phyloP scores from a whole-genome alignment of 495 filamentous ascomycete genomes.

The Penicillium cinerascens region DNA sequence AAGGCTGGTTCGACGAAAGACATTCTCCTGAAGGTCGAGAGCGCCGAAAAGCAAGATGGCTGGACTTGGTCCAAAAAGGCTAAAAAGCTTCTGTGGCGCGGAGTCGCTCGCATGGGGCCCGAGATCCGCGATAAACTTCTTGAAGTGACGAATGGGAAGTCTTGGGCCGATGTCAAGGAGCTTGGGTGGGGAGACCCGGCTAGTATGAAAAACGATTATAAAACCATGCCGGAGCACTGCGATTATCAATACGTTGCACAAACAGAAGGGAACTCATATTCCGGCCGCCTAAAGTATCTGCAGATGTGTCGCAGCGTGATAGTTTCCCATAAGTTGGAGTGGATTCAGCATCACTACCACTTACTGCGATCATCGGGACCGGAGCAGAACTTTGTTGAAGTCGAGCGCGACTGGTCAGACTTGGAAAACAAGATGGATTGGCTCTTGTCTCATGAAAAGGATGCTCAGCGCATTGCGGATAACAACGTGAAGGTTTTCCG shows the following conservation, averaged over 20 bases:
- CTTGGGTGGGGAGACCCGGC: constrained; percentile 29
- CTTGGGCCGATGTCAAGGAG: constrained; percentile 42
- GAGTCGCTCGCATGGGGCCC: constrained; percentile 18
- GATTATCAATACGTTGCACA: constrained; percentile 35
- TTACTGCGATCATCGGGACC: constrained; percentile 28
- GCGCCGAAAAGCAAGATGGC: constrained; percentile 12
- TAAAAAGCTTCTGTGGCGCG: constrained; percentile 45
- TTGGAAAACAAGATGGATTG: constrained; percentile 38
- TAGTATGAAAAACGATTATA: constrained; percentile 7
- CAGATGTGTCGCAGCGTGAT: constrained; percentile 48
- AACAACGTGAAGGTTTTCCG: constrained; percentile 40
- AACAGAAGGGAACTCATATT: constrained; percentile 43
- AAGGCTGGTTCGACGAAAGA: constrained; percentile 46
- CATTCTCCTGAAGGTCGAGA: constrained; percentile 37
- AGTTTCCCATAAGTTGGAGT: constrained; percentile 25
- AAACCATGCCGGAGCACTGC: constrained; percentile 28
- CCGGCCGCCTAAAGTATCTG: constrained; percentile 45
- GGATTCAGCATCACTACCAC: constrained; percentile 15
- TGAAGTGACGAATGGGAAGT: constrained; percentile 27
- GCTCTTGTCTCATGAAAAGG: constrained; percentile 29
- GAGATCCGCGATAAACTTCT: constrained; percentile 33
- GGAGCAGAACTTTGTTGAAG: constrained; percentile 49
- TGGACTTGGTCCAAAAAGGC: constrained; percentile 44
- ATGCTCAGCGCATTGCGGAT: constrained; percentile 43
- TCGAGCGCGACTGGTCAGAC: constrained; percentile 44